phyloP scores from a whole-genome alignment of 805 yeast genomes.

The Ogataea ramenticola region DNA sequence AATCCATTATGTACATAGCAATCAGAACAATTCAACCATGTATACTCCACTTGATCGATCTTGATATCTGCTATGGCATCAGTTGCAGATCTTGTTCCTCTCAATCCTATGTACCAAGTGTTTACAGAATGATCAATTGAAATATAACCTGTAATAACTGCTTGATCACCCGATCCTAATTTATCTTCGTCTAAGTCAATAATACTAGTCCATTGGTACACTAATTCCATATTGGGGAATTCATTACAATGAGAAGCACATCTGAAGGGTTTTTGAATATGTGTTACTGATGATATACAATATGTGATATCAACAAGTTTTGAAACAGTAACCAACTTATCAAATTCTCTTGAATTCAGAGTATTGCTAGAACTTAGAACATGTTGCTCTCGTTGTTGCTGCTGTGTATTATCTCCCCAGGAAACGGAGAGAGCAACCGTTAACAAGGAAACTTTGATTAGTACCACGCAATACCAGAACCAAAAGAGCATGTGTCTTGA shows the following conservation, averaged over 20 bases:
- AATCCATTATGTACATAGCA: slow-evolving; percentile 36
- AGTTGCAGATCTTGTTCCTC: slow-evolving; percentile 36
- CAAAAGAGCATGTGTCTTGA: too few relatives aligned
- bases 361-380: too few relatives aligned
- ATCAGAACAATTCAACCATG: slow-evolving; percentile 15
- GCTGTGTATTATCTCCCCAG: neutral
- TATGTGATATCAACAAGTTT: slow-evolving; percentile 37
- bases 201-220: slow-evolving; percentile 34
- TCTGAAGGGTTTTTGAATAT: slow-evolving; percentile 30
- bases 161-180: too few relatives aligned
- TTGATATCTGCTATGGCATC: slow-evolving; percentile 34
- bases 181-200: slow-evolving; percentile 20
- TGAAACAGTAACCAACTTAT: neutral
- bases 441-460: too few relatives aligned
- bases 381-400: too few relatives aligned
- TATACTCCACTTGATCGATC: slow-evolving; percentile 28
- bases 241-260: slow-evolving; percentile 31
- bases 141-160: slow-evolving; percentile 9
- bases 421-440: neutral
- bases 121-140: slow-evolving; percentile 8
- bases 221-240: slow-evolving; percentile 30
- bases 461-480: neutral
- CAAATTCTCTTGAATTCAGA: neutral
- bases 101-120: slow-evolving; percentile 25
- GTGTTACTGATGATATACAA: slow-evolving; percentile 27